Conservation (phyloP, 2,329 filamentous ascomycete species). For the Helicocarpus griseus region DNA sequence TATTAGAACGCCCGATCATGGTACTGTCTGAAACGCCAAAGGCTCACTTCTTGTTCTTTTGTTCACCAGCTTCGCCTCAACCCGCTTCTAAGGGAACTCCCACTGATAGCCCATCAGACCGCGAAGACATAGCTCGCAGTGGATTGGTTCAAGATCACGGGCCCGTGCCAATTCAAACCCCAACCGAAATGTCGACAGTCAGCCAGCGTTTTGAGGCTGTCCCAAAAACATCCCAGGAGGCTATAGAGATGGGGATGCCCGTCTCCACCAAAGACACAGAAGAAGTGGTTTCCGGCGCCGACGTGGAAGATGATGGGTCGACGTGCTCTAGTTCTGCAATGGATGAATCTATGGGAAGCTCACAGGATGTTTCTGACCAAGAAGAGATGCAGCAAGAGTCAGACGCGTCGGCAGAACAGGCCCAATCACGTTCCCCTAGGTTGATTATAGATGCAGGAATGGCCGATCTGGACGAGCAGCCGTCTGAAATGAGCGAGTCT, state of each 20-base stretch:
- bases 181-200: not conserved
- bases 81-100: not conserved
- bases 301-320: constrained; percentile 10
- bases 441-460: not conserved
- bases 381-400: not conserved
- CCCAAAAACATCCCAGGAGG: constrained; percentile 9
- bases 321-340: constrained; percentile 27
- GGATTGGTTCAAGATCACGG: not conserved
- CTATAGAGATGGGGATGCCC: constrained; percentile 9
- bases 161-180: not conserved
- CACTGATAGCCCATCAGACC: not conserved
- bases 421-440: not conserved
- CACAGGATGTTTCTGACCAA: not conserved
- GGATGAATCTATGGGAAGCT: constrained; percentile 28
- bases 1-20: not conserved
- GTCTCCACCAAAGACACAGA: constrained; percentile 9
- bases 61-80: not conserved
- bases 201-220: constrained; percentile 1
- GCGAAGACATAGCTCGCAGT: not conserved
- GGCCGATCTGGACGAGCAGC: not conserved
- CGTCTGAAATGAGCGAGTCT: not conserved
- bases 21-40: not conserved
- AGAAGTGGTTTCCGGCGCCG: constrained; percentile 6
- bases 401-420: not conserved
- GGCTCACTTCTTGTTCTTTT: constrained; percentile 2